These are phyloP conservation scores for Aspergillus sp. DNA, from an alignment of 2,329 filamentous ascomycete genomes.

Conservation along the genomic window DNA sequence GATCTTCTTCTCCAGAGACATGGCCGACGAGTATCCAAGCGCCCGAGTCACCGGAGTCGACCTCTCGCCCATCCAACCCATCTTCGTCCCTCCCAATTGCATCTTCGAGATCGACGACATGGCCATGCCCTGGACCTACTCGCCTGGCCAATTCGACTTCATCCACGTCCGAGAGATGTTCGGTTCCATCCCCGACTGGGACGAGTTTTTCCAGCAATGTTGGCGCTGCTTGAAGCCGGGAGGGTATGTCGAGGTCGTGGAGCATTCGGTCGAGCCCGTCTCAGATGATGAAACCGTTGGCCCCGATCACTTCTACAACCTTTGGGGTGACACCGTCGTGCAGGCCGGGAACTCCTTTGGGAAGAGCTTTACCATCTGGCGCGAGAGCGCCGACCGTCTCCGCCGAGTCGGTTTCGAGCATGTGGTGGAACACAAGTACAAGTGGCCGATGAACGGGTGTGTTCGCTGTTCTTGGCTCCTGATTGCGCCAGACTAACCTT, in stretches of 20 bases:
- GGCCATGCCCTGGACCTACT: slow-evolving; percentile 33
- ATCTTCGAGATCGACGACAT: slow-evolving; percentile 41
- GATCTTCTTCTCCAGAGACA: slow-evolving; percentile 11
- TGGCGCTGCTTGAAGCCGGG: slow-evolving; percentile 17
- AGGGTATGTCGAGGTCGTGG: slow-evolving; percentile 34
- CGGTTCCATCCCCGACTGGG: slow-evolving; percentile 39
- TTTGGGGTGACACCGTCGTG: slow-evolving; percentile 11
- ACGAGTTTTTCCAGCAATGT: slow-evolving; percentile 26
- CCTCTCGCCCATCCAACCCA: slow-evolving; percentile 42
- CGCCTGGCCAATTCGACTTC: slow-evolving; percentile 31
- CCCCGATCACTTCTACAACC: slow-evolving; percentile 10
- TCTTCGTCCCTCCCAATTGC: slow-evolving; percentile 38
- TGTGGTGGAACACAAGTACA: slow-evolving; percentile 13
- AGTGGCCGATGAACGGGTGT: slow-evolving; percentile 15
- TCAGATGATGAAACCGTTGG: slow-evolving; percentile 12
- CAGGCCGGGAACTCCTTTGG: slow-evolving; percentile 12
- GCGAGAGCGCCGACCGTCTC: slow-evolving; percentile 11
- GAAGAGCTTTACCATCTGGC: slow-evolving; percentile 24
- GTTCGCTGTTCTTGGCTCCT: background rate
- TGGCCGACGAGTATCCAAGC: slow-evolving; percentile 26
- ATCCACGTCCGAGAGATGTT: slow-evolving; percentile 39
- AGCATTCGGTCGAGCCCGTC: slow-evolving; percentile 22
- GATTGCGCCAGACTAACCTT: background rate
- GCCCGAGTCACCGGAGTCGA: slow-evolving; percentile 39
- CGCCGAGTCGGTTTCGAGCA: slow-evolving; percentile 18